Conservation (phyloP, 1,139 yeast species). For the Protomyces inundatus region DNA sequence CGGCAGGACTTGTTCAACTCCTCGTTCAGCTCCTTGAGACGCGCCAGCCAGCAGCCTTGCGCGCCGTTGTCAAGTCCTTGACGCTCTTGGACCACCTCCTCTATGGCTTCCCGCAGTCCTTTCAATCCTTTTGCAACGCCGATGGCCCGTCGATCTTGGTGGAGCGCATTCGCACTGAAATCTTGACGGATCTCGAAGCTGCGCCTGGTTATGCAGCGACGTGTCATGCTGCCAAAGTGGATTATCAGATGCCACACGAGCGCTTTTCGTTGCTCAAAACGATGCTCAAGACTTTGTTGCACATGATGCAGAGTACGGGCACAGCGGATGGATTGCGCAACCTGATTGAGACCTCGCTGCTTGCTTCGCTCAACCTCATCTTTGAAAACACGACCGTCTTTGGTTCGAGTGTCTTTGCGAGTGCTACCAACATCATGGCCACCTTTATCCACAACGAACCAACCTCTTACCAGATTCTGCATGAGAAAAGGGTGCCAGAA, state of each 20-base stretch:
- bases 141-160: conserved; percentile 65
- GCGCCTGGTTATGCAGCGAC: not conserved
- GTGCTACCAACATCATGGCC: conserved; percentile 61
- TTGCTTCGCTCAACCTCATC: conserved; percentile 57
- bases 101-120: conserved; percentile 46
- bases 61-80: conserved; percentile 48
- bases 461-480: conserved; percentile 74
- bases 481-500: conserved; percentile 71
- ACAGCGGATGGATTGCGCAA: conserved; percentile 77
- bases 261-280: conserved; percentile 50
- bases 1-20: conserved; percentile 70
- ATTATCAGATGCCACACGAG: conserved; percentile 57
- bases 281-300: conserved; percentile 57
- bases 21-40: conserved; percentile 58
- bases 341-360: conserved; percentile 74
- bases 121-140: conserved; percentile 57
- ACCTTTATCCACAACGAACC: conserved; percentile 86
- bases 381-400: conserved; percentile 55
- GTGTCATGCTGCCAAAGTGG: conserved; percentile 37
- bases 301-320: conserved; percentile 63
- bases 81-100: conserved; percentile 58
- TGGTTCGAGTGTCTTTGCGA: conserved; percentile 64
- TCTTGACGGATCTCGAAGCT: conserved; percentile 42
- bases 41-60: conserved; percentile 38
- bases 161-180: conserved; percentile 58